Evolutionary conservation across 257 asterid species (phyloP).

Genomic region (Solanum paucissectum): DNA sequence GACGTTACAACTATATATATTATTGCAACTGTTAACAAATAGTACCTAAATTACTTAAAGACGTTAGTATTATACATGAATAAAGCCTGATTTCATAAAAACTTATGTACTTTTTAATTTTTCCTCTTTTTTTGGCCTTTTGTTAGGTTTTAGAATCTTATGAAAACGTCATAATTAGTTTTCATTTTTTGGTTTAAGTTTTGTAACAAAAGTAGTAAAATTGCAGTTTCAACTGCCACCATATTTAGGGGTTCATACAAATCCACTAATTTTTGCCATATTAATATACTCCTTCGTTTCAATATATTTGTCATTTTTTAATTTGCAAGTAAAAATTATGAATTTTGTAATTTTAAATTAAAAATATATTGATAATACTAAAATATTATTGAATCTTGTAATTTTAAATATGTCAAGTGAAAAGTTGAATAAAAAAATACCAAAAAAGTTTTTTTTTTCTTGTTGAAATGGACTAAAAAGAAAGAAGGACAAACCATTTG

Average conservation of each 20-base stretch:
- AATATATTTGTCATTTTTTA: too few species aligned
- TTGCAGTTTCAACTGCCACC: not conserved
- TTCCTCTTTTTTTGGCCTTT: not conserved
- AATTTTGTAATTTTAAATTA: not conserved
- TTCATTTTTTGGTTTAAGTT: not conserved
- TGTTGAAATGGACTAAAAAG: not conserved
- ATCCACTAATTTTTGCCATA: not conserved
- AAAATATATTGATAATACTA: too few species aligned
- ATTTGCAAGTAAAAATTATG: not conserved
- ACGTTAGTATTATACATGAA: not conserved
- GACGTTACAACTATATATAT: not conserved
- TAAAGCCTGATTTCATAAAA: not conserved
- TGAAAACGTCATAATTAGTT: not conserved
- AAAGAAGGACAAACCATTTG: not conserved
- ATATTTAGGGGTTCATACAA: not conserved
- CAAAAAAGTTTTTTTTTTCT: fast-evolving
- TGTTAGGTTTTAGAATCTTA: not conserved
- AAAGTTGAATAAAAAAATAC: not conserved
- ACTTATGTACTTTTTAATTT: not conserved
- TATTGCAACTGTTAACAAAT: not conserved
- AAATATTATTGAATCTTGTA: not conserved
- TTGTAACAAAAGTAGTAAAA: not conserved
- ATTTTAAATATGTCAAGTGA: not conserved
- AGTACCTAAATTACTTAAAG: not conserved
- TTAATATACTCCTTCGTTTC: too few species aligned